phyloP scores from a whole-genome alignment of 1,284 basidiomycete genomes.

The Heterobasidion occidentale region DNA sequence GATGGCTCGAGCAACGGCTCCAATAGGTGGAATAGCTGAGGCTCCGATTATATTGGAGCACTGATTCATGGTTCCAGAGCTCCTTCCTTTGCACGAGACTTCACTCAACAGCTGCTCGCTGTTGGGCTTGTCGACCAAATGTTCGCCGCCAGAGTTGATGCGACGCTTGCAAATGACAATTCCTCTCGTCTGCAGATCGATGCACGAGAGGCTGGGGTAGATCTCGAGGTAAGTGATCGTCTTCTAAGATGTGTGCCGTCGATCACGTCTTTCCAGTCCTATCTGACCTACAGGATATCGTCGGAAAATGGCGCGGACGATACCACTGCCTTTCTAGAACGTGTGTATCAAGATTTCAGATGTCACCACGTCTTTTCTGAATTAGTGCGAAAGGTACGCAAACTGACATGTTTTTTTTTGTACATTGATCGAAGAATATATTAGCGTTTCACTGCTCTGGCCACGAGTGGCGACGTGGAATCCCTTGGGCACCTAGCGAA shows the following conservation, averaged over 20 bases:
- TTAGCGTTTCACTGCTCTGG: slow-evolving; percentile 49
- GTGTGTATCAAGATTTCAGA: slow-evolving; percentile 51
- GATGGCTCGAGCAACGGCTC: background rate
- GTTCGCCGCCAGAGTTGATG: slow-evolving; percentile 42
- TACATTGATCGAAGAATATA: background rate
- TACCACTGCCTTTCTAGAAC: slow-evolving; percentile 37
- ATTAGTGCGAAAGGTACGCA: slow-evolving; percentile 47
- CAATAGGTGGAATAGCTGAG: background rate
- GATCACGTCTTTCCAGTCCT: slow-evolving; percentile 33
- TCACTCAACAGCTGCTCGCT: slow-evolving; percentile 49
- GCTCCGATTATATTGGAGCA: background rate
- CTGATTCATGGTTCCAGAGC: slow-evolving; percentile 18
- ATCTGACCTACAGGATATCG: slow-evolving; percentile 52
- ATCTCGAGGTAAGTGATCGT: slow-evolving; percentile 40
- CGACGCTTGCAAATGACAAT: slow-evolving; percentile 38
- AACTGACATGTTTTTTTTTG: background rate
- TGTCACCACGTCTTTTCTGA: slow-evolving; percentile 53
- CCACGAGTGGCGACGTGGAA: slow-evolving; percentile 52
- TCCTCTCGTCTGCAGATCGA: slow-evolving; percentile 44
- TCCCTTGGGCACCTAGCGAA: slow-evolving; percentile 58
- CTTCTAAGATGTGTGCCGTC: background rate
- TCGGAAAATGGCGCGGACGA: slow-evolving; percentile 48
- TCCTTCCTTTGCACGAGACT: slow-evolving; percentile 45
- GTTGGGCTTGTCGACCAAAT: slow-evolving; percentile 48
- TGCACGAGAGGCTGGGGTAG: slow-evolving; percentile 45